Evolutionary conservation across 2,329 filamentous ascomycete genomes (phyloP).

Genomic region (Pseudogymnoascus sp.): DNA sequence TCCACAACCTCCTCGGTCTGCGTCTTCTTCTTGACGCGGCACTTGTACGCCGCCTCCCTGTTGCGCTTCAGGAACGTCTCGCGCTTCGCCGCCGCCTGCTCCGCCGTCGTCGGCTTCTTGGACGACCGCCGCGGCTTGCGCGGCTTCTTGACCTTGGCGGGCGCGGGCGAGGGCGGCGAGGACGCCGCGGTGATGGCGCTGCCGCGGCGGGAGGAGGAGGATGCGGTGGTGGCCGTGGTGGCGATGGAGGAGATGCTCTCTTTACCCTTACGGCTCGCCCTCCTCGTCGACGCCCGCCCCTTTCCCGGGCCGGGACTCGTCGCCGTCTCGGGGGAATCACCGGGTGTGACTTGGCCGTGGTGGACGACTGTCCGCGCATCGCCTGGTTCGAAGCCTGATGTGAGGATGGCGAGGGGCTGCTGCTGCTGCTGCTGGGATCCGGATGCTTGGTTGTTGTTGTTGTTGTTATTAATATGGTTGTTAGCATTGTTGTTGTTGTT

Average conservation of each 20-base stretch:
- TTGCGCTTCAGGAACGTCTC: not conserved
- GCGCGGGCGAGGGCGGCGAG: not conserved
- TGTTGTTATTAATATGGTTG: not conserved
- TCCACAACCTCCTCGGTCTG: not conserved
- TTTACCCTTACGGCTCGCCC: not conserved
- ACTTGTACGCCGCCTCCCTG: not conserved
- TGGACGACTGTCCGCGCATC: not conserved
- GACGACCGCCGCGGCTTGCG: not conserved
- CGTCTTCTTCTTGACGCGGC: constrained; percentile 7
- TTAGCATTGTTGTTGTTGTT: not conserved
- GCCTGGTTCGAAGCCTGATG: not conserved
- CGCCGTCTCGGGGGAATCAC: not conserved
- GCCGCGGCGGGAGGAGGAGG: not conserved
- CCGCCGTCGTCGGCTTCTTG: not conserved
- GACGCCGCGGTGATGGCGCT: not conserved
- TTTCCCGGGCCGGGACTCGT: not conserved
- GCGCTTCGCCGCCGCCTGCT: not conserved
- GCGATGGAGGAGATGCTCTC: not conserved
- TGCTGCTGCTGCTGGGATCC: too few species aligned
- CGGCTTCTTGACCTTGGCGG: not conserved
- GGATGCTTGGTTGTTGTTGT: not conserved
- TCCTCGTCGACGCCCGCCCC: not conserved
- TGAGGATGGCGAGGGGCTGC: not conserved
- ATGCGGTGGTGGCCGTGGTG: not conserved
- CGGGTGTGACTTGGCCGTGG: not conserved